Evolutionary conservation across 768 basidiomycete genomes (phyloP).

Genomic region (Tremella fuciformis): DNA sequence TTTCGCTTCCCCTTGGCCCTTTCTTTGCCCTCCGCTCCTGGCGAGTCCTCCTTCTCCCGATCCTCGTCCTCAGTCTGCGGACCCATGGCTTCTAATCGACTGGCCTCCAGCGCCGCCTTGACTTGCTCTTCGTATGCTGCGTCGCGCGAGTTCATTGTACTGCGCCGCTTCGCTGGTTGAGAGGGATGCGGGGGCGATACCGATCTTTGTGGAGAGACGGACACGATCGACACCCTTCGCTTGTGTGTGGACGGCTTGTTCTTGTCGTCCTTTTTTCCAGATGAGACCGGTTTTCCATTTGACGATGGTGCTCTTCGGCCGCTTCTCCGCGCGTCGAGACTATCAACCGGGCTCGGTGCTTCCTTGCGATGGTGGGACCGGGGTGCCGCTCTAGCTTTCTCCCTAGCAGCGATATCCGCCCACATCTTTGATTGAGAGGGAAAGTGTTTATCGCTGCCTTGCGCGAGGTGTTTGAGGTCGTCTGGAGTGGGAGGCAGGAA

Average conservation of each 20-base stretch:
- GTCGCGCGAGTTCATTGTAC: constrained; percentile 97
- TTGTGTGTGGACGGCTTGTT: constrained; percentile 1
- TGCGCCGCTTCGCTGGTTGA: constrained; percentile 68
- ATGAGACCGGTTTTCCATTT: constrained; percentile 22
- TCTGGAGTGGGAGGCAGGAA: constrained; percentile 36
- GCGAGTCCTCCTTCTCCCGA: constrained; percentile 36
- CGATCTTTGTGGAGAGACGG: constrained; percentile 17
- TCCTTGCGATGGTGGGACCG: constrained; percentile 34
- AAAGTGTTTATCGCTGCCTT: constrained; percentile 30
- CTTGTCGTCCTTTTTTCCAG: constrained; percentile 7
- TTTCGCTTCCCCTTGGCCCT: constrained; percentile 56
- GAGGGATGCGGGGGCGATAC: constrained; percentile 14
- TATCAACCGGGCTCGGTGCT: constrained; percentile 15
- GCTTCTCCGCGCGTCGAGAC: background rate
- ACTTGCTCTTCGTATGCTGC: constrained; percentile 80
- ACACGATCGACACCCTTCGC: constrained; percentile 8
- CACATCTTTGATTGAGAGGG: constrained; percentile 49
- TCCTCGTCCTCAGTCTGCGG: constrained; percentile 60
- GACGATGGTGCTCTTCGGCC: constrained; percentile 4
- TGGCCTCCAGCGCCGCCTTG: constrained; percentile 47
- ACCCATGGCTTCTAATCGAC: constrained; percentile 47
- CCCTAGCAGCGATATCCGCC: constrained; percentile 20
- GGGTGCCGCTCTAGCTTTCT: constrained; percentile 14
- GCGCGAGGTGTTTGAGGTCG: constrained; percentile 35
- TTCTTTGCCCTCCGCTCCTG: constrained; percentile 21